A percentile compares a stretch with the other conserved stretches of the same genome.
phyloP scores from a whole-genome alignment of 202 grass and related monocot species.

The Brachypodium distachyon region DNA sequence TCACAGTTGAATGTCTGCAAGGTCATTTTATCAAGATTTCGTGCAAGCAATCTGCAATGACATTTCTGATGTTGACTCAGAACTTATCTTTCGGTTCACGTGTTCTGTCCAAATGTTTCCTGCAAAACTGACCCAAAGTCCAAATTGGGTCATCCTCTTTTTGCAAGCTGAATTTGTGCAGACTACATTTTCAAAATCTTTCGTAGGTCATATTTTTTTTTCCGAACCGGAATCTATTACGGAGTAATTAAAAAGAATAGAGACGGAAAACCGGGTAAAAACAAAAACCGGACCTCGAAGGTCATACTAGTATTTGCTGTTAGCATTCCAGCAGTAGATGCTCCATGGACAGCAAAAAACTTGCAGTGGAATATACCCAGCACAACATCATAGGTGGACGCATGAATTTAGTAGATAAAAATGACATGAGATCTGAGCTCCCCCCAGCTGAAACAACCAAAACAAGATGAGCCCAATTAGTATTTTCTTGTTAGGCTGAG shows the following conservation, averaged over 20 bases:
- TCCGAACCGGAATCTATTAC: no score
- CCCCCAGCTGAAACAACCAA: background rate
- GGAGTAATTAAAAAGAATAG: no score
- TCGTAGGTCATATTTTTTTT: no score
- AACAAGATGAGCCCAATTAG: background rate
- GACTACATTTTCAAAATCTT: background rate
- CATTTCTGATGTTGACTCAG: background rate
- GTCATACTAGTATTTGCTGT: background rate
- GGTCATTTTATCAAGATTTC: background rate
- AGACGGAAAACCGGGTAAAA: no score
- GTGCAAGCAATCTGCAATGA: background rate
- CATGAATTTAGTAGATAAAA: background rate
- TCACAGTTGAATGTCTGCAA: background rate
- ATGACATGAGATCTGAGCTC: background rate
- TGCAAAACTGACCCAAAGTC: background rate
- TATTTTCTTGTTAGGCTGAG: no score
- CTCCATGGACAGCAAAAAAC: background rate
- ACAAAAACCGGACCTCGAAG: no score
- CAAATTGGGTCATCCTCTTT: background rate
- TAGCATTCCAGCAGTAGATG: background rate
- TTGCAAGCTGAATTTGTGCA: background rate
- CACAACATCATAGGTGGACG: background rate
- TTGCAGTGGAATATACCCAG: conserved; percentile 20
- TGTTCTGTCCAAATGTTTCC: background rate
- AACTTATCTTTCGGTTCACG: background rate